phyloP scores from a whole-genome alignment of 345 rosid species.

The Hibiscus mutabilis region DNA sequence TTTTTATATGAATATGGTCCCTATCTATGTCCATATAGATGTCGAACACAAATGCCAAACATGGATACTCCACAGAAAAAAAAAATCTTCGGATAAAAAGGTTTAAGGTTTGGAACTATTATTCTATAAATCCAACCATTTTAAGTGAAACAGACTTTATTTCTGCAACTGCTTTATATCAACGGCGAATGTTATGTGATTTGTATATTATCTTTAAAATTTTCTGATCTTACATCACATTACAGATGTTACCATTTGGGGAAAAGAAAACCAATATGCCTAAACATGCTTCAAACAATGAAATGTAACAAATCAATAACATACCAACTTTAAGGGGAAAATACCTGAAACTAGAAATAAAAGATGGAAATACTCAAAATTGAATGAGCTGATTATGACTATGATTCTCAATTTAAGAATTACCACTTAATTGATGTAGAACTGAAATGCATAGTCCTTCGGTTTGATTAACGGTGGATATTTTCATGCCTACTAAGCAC shows the following conservation, averaged over 20 bases:
- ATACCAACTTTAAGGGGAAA: neutral
- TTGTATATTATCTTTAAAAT: too few species aligned
- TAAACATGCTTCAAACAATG: neutral
- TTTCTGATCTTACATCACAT: neutral
- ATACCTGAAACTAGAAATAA: neutral
- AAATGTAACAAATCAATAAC: neutral
- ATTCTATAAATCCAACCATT: neutral
- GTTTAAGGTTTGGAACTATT: neutral
- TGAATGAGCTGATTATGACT: neutral
- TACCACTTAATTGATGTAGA: constrained; percentile 79
- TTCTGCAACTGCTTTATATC: neutral
- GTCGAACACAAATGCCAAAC: neutral
- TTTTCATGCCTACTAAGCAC: constrained; percentile 60
- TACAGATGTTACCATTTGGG: neutral
- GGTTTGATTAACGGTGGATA: constrained; percentile 41
- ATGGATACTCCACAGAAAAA: neutral
- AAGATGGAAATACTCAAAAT: neutral
- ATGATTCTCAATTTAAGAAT: constrained; percentile 17
- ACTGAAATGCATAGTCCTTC: constrained; percentile 47
- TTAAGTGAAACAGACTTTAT: neutral
- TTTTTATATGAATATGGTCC: neutral
- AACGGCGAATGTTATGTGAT: neutral
- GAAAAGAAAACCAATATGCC: neutral
- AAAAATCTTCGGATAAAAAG: neutral
- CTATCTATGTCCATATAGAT: neutral